Percentiles rank a stretch among this genome's conserved stretches.
phyloP scores from a whole-genome alignment of 768 basidiomycete genomes.

The Podaxis sp. region DNA sequence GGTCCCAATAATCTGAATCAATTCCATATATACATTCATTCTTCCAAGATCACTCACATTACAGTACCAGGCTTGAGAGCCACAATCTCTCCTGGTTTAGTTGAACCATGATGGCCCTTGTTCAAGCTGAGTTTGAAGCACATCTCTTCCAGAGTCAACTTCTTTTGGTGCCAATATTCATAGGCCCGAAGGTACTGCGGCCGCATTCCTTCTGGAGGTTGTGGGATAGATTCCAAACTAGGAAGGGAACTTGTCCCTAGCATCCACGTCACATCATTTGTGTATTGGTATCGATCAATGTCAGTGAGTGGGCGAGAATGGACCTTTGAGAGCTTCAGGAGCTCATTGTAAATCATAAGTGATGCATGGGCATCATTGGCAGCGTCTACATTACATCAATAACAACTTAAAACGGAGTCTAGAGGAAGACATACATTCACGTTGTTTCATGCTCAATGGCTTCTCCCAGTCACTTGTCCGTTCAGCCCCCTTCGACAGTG shows the following conservation, averaged over 20 bases:
- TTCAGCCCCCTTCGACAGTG: constrained; percentile 28
- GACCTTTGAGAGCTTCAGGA: constrained; percentile 27
- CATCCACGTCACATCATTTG: neutral
- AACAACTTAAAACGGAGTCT: neutral
- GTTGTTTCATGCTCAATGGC: constrained; percentile 21
- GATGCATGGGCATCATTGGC: constrained; percentile 38
- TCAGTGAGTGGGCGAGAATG: constrained; percentile 19
- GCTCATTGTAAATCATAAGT: constrained; percentile 28
- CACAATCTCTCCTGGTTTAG: constrained; percentile 4
- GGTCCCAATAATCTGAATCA: neutral
- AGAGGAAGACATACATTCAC: constrained; percentile 26
- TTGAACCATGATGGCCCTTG: neutral
- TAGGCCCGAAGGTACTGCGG: constrained; percentile 34
- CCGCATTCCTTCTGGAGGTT: constrained; percentile 15
- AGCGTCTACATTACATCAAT: constrained; percentile 27
- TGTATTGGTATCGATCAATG: constrained; percentile 7
- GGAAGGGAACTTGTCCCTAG: constrained; percentile 4
- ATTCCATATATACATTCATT: neutral
- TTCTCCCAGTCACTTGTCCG: constrained; percentile 37
- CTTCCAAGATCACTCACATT: constrained; percentile 26
- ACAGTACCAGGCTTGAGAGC: constrained; percentile 30
- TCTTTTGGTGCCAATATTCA: constrained; percentile 29
- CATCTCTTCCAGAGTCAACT: constrained; percentile 30
- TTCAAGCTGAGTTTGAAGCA: constrained; percentile 25
- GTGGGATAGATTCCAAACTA: neutral